Evolutionary conservation across 2,329 filamentous ascomycete genomes (phyloP).

Genomic region (Penicillium capsulatum): DNA sequence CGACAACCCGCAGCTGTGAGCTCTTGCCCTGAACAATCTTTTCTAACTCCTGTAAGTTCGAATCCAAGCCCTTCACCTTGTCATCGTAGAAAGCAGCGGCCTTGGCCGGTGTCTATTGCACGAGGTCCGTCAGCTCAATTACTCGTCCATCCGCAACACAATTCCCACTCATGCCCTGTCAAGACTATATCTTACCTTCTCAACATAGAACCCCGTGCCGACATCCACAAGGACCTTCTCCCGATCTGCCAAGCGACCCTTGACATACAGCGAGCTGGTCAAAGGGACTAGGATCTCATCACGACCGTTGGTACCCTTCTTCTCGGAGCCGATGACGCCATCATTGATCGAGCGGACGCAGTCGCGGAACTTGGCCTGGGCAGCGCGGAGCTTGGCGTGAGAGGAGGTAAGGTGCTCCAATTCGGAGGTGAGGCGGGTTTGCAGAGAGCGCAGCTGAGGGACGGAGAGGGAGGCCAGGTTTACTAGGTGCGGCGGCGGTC

Average conservation of each 20-base stretch:
- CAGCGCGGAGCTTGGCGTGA: constrained; percentile 82
- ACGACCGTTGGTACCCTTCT: constrained; percentile 31
- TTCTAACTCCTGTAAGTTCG: constrained; percentile 64
- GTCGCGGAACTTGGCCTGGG: constrained; percentile 87
- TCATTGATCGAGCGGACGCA: constrained; percentile 73
- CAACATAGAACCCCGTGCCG: constrained; percentile 89
- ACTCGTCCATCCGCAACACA: neutral
- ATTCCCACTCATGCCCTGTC: neutral
- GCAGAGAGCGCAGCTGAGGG: constrained; percentile 83
- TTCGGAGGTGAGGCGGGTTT: constrained; percentile 94
- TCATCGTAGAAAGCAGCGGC: constrained; percentile 63
- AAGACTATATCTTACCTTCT: no score
- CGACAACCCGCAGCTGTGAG: constrained; percentile 76
- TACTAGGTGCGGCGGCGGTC: constrained; percentile 35
- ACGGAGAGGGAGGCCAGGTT: constrained; percentile 73
- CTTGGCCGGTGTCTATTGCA: constrained; percentile 50
- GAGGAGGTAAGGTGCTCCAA: constrained; percentile 89
- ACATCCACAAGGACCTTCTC: constrained; percentile 84
- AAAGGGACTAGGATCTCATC: constrained; percentile 76
- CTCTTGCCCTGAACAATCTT: constrained; percentile 71
- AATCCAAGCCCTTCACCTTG: constrained; percentile 63
- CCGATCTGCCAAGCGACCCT: constrained; percentile 69
- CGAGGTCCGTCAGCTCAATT: neutral
- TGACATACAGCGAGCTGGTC: constrained; percentile 91
- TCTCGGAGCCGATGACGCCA: constrained; percentile 46